phyloP scores from a whole-genome alignment of 2,329 filamentous ascomycete genomes.

The Aspergillus neoniger region DNA sequence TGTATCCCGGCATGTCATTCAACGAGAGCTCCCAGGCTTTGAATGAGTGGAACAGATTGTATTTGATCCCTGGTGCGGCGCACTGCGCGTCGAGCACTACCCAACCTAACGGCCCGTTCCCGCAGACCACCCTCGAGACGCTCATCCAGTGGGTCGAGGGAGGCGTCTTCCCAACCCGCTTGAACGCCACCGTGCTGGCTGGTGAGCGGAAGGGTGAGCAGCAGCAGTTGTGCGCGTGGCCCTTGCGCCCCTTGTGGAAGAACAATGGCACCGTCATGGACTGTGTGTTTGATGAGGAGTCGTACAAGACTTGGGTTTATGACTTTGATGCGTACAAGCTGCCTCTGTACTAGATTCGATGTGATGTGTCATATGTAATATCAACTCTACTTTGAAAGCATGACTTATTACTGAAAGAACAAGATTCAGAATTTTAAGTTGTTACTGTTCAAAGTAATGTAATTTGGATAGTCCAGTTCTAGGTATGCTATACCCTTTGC shows the following conservation, averaged over 20 bases:
- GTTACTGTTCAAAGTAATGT: too few species aligned
- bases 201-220: slow-evolving; percentile 33
- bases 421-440: too few species aligned
- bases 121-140: slow-evolving; percentile 48
- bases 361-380: too few species aligned
- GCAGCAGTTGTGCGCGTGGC: slow-evolving; percentile 39
- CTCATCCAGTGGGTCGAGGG: slow-evolving; percentile 58
- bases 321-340: slow-evolving; percentile 19
- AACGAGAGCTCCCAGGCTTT: slow-evolving; percentile 46
- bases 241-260: slow-evolving; percentile 33
- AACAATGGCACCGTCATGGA: slow-evolving; percentile 7
- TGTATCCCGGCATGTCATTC: slow-evolving; percentile 48
- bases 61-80: slow-evolving; percentile 55
- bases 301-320: slow-evolving; percentile 20
- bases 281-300: slow-evolving; percentile 18
- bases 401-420: too few species aligned
- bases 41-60: slow-evolving; percentile 57
- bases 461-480: too few species aligned
- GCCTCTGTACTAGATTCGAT: slow-evolving; percentile 15
- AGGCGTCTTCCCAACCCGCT: slow-evolving; percentile 44
- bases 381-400: neutral
- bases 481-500: too few species aligned
- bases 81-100: slow-evolving; percentile 53
- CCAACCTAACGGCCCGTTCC: slow-evolving; percentile 48
- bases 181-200: slow-evolving; percentile 45